Base-by-base conservation (phyloP, 2,329 filamentous ascomycete species). In the Domatiomyces globalis region DNA sequence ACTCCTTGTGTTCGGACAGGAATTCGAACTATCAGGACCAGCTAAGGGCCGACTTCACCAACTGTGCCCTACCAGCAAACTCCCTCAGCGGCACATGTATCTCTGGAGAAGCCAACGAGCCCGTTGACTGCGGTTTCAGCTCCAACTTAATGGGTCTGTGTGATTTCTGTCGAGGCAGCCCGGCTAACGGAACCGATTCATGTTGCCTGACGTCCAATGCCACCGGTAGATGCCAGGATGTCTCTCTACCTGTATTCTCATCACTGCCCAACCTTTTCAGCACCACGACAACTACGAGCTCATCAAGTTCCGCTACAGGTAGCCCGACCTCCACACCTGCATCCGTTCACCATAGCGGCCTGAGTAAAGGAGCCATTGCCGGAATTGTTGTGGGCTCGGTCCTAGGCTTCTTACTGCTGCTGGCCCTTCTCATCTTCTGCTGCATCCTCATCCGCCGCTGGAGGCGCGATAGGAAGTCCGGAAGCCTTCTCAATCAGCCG, bases 41-140 rank as follows among this genome's bases (percentile, higher is more conserved):
- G 61, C 90, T 98, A 57, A 79, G 89, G 61, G 85, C 92, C 49
- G 92, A 98, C 67, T 95, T 96, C 64, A 85, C 85, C 15, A 86
- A 87, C 58, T 98, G 92, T 66, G 81, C 87, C 8, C 73, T 90
- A 43, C 89, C 92, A 7, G 79, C 83, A n/a, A 74, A 84, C 54
- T 83, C 92, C 0, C 75, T 98, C 33, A 84, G 81, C 39, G 76
- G 76, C 22, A 74, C 71, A 49, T 98, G 92, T 67, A 82, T 96
- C 47, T 69, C 77, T 43, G 92, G 84, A 46, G 78, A 79, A 49
- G 69, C 76, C 43, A 98, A 98, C 62, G 88, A 98, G 70, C 80
- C 83, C 1, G 69, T 81, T 5, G 87, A 96, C 64, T 98, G 92
- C 67, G 92, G 92, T 46, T 98, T 84, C 65, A 78, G 76, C 43